Base-by-base conservation (phyloP, 306 rosid species). In the Cucumis melo region DNA sequence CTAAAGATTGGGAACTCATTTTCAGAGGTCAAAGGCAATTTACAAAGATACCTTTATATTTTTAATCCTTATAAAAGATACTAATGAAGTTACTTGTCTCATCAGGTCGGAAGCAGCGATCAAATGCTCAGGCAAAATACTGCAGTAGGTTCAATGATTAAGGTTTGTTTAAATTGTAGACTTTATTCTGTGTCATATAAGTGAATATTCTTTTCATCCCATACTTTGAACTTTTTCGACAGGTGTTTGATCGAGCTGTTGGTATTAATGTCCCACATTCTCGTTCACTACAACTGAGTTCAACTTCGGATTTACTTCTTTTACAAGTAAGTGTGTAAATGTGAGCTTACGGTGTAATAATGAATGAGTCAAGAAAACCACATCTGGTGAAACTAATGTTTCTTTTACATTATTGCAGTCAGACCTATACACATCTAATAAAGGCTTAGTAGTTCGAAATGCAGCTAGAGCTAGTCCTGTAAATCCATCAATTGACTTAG, bases 301-400 rank as follows among this genome's bases (percentile, higher is more conserved):
- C 82, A 73, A 87, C 91, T 32, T 86, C 97, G 24, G 93, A 90
- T 83, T 77, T 89, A 59, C 84, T 89, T 70, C 84, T 89, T 78
- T 79, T 86, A 73, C 89, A 87, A 91, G 93, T 92, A 81, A 50
- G 41, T 60, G 68, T 53, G 57, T 76, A 60, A 13, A 21, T 51
- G 13, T 78, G 29, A 76, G 38, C 21, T 20, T 78, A 39, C 21
- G 39, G 6, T 54, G 48, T 58, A 57, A 34, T 36, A 65, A 7
- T 13, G 42, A 46, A 10, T 41, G 55, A 67, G 54, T 41, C 21
- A 73, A 23, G 63, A 65, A 67, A 67, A n/a, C 74, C 74, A n/a
- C 36, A 34, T 24, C 38, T 60, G 63, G 70, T 64, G 73, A 79
- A 21, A 32, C 15, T 29, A 61, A 78, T 73, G 54, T 75, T 76